Conservation (phyloP, 169 alveolate genomes). For the Theileria annulata region DNA sequence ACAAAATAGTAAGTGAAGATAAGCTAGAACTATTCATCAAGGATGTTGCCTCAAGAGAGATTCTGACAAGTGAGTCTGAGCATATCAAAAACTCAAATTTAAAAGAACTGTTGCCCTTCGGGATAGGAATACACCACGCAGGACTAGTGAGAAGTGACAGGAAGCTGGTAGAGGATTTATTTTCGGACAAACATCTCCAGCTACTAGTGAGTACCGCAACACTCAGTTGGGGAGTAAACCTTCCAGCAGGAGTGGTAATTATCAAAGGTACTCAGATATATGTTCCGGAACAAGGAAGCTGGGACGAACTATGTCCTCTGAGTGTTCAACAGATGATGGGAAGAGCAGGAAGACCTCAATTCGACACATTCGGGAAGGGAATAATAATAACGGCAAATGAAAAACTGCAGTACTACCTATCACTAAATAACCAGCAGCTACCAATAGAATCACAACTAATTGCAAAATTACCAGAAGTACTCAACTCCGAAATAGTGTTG, state of each 20-base stretch:
- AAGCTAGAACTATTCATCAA: slow-evolving; percentile 85
- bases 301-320: slow-evolving; percentile 97
- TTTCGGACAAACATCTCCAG: slow-evolving; percentile 93
- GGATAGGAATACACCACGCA: slow-evolving; percentile 99
- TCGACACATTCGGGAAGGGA: slow-evolving; percentile 98
- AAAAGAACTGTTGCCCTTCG: slow-evolving; percentile 95
- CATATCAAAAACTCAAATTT: slow-evolving; percentile 85
- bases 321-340: slow-evolving; percentile 99
- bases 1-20: slow-evolving; percentile 88
- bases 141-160: slow-evolving; percentile 98
- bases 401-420: slow-evolving; percentile 94
- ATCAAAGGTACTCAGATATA: slow-evolving; percentile 99
- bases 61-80: slow-evolving; percentile 87
- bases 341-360: slow-evolving; percentile 99
- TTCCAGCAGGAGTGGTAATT: slow-evolving; percentile 99
- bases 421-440: slow-evolving; percentile 94
- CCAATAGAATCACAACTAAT: slow-evolving; percentile 96
- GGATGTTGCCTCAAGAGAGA: slow-evolving; percentile 88
- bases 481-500: slow-evolving; percentile 98
- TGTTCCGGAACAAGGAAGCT: slow-evolving; percentile 95
- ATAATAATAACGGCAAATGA: slow-evolving; percentile 94
- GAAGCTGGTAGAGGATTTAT: slow-evolving; percentile 95
- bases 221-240: slow-evolving; percentile 99
- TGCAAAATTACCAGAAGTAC: slow-evolving; percentile 90
- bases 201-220: slow-evolving; percentile 99